These are phyloP conservation scores for Butyriboletus appendiculatus DNA, from an alignment of 1,284 basidiomycete genomes.

Conservation along the genomic window DNA sequence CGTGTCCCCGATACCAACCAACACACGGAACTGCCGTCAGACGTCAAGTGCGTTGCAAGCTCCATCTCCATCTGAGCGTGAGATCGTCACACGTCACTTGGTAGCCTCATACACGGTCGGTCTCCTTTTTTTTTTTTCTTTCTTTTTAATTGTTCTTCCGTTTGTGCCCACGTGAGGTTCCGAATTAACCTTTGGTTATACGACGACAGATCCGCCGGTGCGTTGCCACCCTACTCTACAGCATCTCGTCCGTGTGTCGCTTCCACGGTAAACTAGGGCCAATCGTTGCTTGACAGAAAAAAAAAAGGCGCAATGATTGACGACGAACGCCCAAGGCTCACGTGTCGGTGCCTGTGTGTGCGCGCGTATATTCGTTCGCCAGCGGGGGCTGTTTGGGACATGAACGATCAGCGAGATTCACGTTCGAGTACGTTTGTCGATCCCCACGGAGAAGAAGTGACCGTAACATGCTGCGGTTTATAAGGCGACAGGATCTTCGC, in stretches of 20 bases:
- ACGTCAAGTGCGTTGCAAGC: conserved; percentile 9
- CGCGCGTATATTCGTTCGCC: background rate
- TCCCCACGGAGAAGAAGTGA: background rate
- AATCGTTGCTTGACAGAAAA: too few relatives aligned
- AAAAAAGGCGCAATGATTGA: too few relatives aligned
- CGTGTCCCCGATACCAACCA: too few relatives aligned
- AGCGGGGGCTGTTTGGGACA: background rate
- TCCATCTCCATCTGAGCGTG: background rate
- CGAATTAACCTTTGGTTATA: background rate
- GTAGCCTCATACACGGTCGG: background rate
- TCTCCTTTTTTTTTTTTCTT: background rate
- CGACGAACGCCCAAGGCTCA: background rate
- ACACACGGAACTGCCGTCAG: conserved; percentile 1
- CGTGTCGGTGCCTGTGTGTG: background rate
- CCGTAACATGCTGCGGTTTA: background rate
- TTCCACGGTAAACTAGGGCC: too few relatives aligned
- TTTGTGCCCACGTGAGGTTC: background rate
- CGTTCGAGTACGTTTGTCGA: conserved; percentile 6
- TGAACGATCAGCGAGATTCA: conserved; percentile 19
- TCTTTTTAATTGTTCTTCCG: background rate
- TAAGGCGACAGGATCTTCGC: conserved; percentile 10
- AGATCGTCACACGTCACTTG: conserved; percentile 9
- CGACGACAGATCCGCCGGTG: background rate
- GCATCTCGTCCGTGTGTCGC: too few relatives aligned
- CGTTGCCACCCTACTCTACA: conserved; percentile 5